phyloP scores from a whole-genome alignment of 345 rosid genomes.

The Melaleuca quinquenervia region DNA sequence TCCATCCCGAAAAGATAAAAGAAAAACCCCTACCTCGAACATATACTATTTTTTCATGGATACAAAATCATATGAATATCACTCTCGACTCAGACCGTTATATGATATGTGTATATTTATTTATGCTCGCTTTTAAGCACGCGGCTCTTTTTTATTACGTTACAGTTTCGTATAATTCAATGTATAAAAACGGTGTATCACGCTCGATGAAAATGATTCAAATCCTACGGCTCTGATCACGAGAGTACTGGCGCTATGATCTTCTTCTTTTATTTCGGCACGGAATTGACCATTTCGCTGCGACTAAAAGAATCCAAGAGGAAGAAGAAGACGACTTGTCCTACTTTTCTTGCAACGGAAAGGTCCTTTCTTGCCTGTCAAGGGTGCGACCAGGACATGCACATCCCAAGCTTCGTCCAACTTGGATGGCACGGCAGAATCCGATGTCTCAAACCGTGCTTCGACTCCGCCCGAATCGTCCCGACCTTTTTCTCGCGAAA shows the following conservation, averaged over 20 bases:
- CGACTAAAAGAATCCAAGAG: background rate
- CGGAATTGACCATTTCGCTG: background rate
- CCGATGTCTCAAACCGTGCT: background rate
- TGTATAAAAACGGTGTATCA: no score
- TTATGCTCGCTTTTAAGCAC: no score
- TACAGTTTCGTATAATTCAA: no score
- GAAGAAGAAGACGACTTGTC: background rate
- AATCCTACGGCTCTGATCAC: background rate
- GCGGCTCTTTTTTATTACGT: no score
- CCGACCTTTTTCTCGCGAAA: background rate
- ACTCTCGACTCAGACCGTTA: rapidly evolving
- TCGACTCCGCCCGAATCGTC: background rate
- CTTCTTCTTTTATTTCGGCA: background rate
- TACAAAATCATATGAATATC: no score
- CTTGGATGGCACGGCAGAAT: background rate
- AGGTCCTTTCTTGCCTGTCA: background rate
- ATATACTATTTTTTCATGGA: no score
- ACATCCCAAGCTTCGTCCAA: background rate
- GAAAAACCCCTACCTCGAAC: no score
- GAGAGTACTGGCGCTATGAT: background rate
- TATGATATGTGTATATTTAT: no score
- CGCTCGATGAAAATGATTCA: background rate
- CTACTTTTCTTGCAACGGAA: background rate
- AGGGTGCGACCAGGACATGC: background rate
- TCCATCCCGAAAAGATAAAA: no score